These are phyloP conservation scores for Pulveroboletus frians DNA, from an alignment of 768 basidiomycete species.

Conservation along the genomic window DNA sequence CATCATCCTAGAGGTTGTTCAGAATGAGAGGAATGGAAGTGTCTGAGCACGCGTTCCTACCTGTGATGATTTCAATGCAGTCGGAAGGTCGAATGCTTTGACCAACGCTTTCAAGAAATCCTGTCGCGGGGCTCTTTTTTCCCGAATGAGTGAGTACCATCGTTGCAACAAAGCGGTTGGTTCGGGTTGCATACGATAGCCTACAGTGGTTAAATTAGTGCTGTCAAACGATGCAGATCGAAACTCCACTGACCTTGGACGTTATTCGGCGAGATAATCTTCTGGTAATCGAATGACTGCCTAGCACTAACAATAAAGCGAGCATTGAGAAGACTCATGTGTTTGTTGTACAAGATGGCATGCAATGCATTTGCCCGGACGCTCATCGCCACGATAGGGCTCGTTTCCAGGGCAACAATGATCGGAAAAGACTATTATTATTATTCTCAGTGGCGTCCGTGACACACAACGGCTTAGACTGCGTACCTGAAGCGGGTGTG, in stretches of 20 bases:
- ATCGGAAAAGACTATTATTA: constrained; percentile 80
- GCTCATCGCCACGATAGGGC: constrained; percentile 52
- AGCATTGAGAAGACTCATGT: constrained; percentile 83
- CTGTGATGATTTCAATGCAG: constrained; percentile 52
- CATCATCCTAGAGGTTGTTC: constrained; percentile 53
- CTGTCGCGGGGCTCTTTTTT: constrained; percentile 80
- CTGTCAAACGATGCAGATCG: neutral
- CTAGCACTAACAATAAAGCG: constrained; percentile 78
- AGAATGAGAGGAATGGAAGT: neutral
- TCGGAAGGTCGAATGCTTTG: constrained; percentile 75
- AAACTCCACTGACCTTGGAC: constrained; percentile 46
- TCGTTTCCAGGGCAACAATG: constrained; percentile 91
- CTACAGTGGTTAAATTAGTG: constrained; percentile 32
- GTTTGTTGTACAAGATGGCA: constrained; percentile 78
- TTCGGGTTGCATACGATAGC: constrained; percentile 57
- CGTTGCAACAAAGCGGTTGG: constrained; percentile 75
- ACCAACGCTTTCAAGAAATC: constrained; percentile 84
- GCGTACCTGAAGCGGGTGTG: constrained; percentile 84
- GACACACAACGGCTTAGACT: neutral
- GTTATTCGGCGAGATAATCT: constrained; percentile 40
- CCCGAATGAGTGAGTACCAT: constrained; percentile 89
- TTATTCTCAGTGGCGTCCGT: neutral
- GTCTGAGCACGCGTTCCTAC: constrained; percentile 28
- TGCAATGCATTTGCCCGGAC: constrained; percentile 79
- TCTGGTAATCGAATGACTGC: constrained; percentile 81